Evolutionary conservation across 129 eudicot species (phyloP), one percentile per base, ranked within the genome.

Genomic region (Centaurea solstitialis): DNA sequence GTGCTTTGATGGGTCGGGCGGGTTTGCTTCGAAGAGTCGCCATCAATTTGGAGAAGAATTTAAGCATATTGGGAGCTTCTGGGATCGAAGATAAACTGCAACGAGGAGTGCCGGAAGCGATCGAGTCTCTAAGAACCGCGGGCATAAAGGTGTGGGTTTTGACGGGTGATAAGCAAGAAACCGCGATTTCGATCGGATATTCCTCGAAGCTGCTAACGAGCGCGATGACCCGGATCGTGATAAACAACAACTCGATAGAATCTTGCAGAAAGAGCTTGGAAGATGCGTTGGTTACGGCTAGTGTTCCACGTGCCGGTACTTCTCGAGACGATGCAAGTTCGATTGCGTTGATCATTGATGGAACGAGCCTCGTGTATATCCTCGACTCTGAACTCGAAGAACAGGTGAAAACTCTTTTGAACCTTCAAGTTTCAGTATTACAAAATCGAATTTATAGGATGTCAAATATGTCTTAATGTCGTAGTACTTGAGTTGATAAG

Each of bases 81-180:
- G 98, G 90, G 9, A 92, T 94, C 43, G 98, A 94, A 81, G 98
- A 94, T 87, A 94, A 93, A 76, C 72, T 94, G 81, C 98, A 94
- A 78, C 82, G 82, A 83, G 98, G 98, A 18, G 98, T 94, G 23
- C 98, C 98, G 6, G 98, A 90, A 81, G 97, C 98, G 13, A 94
- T 94, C 64, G 98, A 94, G 79, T 84, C 96, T 23, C 53, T 94
- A 53, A 84, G 98, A 87, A 83, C 33, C 21, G 97, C 98, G 0
- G 90, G 89, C 59, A 94, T 94, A 33, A 94, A 94, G 70, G 97
- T 94, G 24, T 94, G 98, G 98, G 97, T 94, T 76, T 90, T 94
- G 76, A 94, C 98, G 0, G 98, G 98, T 72, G 98, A 94, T 78
- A 94, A 94, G 87, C 97, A 92, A 89, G 98, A 94, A 90, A 94